Conservation (phyloP, 2,329 filamentous ascomycete species). For the Cordyceps militaris region DNA sequence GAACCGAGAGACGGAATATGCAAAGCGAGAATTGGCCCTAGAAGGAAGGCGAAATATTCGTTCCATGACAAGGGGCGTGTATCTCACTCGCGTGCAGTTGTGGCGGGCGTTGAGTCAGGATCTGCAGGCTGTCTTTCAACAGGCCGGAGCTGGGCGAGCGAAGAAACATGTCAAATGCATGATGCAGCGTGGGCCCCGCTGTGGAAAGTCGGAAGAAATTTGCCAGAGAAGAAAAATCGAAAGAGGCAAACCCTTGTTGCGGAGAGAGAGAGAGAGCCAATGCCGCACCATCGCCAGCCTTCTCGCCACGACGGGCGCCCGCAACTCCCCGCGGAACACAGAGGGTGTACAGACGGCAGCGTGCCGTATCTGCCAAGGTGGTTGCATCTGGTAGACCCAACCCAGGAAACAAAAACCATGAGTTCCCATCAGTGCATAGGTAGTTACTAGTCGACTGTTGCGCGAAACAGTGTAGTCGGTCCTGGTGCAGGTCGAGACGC, state of each 20-base stretch:
- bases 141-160: slow-evolving; percentile 1
- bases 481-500: too few species aligned
- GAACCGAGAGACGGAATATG: not conserved
- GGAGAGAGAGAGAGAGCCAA: too few species aligned
- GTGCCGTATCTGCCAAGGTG: not conserved
- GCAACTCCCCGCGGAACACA: not conserved
- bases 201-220: not conserved
- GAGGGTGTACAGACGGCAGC: not conserved
- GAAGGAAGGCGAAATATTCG: not conserved
- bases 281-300: not conserved
- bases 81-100: slow-evolving; percentile 9
- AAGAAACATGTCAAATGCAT: slow-evolving; percentile 8
- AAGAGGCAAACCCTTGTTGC: not conserved
- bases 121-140: slow-evolving; percentile 3
- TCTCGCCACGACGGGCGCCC: not conserved
- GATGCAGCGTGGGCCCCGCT: not conserved
- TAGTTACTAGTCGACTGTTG: too few species aligned
- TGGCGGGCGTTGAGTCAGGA: slow-evolving; percentile 12
- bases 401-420: not conserved
- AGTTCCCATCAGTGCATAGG: too few species aligned
- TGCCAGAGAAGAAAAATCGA: not conserved
- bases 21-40: not conserved
- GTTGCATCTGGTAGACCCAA: not conserved
- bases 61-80: slow-evolving; percentile 3
- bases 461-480: too few species aligned